Evolutionary conservation across 1,139 yeast genomes (phyloP), one percentile per base, ranked within the genome.

Genomic region (Saccharomyces hybrid): DNA sequence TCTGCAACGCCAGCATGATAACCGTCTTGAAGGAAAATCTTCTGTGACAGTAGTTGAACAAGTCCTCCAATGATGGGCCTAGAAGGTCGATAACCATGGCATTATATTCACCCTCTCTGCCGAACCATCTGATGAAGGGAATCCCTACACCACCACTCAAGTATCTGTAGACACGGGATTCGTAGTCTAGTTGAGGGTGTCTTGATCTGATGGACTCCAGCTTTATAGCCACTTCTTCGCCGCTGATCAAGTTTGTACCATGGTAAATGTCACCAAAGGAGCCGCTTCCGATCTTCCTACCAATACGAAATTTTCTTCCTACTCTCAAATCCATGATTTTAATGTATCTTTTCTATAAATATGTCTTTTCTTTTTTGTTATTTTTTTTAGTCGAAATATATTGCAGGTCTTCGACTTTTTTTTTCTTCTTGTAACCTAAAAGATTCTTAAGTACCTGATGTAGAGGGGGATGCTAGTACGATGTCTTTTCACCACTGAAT

Each of bases 141-240:
- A 93, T 91, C 47, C 99, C 99, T 42, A 93, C 95, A 42, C 98
- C 98, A 32, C 99, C 99, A 61, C 96, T 87, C 55, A 93, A 76
- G 5, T 96, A 93, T 71, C 88, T 89, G 75, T 91, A 91, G 34
- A 91, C 98, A 63, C 95, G 83, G 11, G 97, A 96, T 73, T 93
- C 99, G 69, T 93, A 93, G 68, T 91, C 98, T 62, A 93, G 79
- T 74, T 93, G 99, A 2, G 99, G 99, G 69, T 93, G 98, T 68
- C 90, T 87, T 1, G 98, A 96, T 59, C 87, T 79, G 57, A 88
- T 83, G 62, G 88, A 85, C 70, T 93, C 99, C 61, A 93, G 78
- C 72, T 93, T 93, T 75, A 93, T 91, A 64, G 98, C 99, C 52
- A 93, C 97, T 71, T 93, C 96, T 72, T 93, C 98, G 47, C 98